These are phyloP conservation scores for Barnettozyma sucrosica DNA, from an alignment of 805 yeast genomes.

Conservation along the genomic window DNA sequence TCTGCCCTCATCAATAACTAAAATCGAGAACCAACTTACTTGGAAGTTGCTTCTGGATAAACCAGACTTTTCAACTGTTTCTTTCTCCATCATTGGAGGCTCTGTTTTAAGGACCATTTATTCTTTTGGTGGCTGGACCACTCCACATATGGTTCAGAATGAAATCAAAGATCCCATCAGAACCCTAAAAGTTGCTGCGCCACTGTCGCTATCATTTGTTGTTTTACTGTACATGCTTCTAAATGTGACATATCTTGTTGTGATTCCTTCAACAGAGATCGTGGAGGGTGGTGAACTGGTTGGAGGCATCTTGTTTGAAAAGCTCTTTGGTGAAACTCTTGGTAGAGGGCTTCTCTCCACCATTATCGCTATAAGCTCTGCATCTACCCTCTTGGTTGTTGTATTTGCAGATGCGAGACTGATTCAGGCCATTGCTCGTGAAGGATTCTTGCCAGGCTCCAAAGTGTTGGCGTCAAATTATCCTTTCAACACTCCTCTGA, in stretches of 20 bases:
- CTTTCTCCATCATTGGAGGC: slow-evolving; percentile 41
- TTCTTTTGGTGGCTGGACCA: slow-evolving; percentile 56
- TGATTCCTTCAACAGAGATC: slow-evolving; percentile 45
- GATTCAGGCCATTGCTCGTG: slow-evolving; percentile 55
- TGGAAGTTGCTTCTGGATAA: slow-evolving; percentile 27
- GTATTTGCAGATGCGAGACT: slow-evolving; percentile 50
- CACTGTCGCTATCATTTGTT: slow-evolving; percentile 41
- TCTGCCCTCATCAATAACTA: slow-evolving; percentile 41
- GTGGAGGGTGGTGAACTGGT: slow-evolving; percentile 46
- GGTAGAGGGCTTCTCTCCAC: slow-evolving; percentile 47
- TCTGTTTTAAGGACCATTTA: slow-evolving; percentile 51
- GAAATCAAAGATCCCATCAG: slow-evolving; percentile 51
- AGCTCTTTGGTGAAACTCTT: slow-evolving; percentile 42
- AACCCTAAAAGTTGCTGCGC: slow-evolving; percentile 54
- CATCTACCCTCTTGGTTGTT: slow-evolving; percentile 54
- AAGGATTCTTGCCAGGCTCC: slow-evolving; percentile 52
- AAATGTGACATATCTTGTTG: slow-evolving; percentile 48
- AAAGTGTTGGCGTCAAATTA: slow-evolving; percentile 45
- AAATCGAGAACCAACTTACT: slow-evolving; percentile 40
- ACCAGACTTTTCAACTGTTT: slow-evolving; percentile 26
- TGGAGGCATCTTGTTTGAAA: slow-evolving; percentile 49
- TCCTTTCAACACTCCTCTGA: slow-evolving; percentile 51
- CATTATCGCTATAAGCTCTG: slow-evolving; percentile 52
- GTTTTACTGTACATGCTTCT: slow-evolving; percentile 43
- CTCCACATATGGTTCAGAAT: slow-evolving; percentile 50